A percentile compares a stretch with the other conserved stretches of the same genome.
Conservation (phyloP, 2,329 filamentous ascomycete genomes). For the Arthrobotrys iridis region DNA sequence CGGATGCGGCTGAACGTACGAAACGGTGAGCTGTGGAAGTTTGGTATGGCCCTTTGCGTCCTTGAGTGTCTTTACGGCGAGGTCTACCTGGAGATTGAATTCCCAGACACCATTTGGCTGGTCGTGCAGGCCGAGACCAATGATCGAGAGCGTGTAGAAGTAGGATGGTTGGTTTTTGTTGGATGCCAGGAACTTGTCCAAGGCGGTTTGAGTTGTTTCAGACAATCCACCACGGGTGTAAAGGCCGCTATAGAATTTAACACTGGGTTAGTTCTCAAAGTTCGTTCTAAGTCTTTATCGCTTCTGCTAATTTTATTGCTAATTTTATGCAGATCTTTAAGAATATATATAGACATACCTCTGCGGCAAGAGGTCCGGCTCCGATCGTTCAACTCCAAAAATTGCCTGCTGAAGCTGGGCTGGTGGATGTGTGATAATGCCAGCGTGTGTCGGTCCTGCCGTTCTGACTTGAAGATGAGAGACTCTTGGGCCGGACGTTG, state of each 20-base stretch:
- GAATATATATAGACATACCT: constrained; percentile 22
- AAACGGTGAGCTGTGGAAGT: constrained; percentile 39
- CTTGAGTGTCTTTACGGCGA: constrained; percentile 13
- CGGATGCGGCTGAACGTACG: constrained; percentile 39
- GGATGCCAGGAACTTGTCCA: constrained; percentile 32
- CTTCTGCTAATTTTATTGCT: too few relatives aligned
- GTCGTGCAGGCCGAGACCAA: constrained; percentile 33
- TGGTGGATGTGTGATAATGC: constrained; percentile 52
- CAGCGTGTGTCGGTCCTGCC: constrained; percentile 52
- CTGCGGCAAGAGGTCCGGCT: constrained; percentile 26
- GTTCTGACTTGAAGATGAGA: constrained; percentile 45
- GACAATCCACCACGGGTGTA: constrained; percentile 39
- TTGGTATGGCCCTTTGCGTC: constrained; percentile 47
- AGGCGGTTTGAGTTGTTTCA: not conserved
- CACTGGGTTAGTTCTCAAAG: constrained; percentile 10
- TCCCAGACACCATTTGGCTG: constrained; percentile 34
- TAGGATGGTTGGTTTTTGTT: constrained; percentile 20
- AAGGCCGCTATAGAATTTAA: constrained; percentile 23
- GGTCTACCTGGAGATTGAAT: constrained; percentile 35
- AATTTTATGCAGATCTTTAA: not conserved
- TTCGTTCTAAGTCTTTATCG: too few relatives aligned
- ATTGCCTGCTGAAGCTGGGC: constrained; percentile 41
- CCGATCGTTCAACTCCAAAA: constrained; percentile 22
- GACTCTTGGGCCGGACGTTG: constrained; percentile 8
- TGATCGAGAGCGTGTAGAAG: constrained; percentile 41